A percentile compares a stretch with the other conserved stretches of the same genome.
Evolutionary conservation across 257 asterid genomes (phyloP).

Genomic region (Ehretia macrophylla): DNA sequence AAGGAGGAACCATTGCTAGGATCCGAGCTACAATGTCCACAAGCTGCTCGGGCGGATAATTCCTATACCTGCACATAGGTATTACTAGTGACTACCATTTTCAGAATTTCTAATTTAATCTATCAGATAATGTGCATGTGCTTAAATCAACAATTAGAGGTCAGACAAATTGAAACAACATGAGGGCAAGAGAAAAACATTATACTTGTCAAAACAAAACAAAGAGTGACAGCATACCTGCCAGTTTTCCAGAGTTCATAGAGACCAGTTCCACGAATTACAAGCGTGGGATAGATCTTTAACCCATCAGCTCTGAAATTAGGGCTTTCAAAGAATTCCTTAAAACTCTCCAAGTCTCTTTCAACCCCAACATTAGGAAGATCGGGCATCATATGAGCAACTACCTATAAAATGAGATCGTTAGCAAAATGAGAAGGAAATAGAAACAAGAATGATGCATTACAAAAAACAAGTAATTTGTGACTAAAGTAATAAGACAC

Average conservation of each 20-base stretch:
- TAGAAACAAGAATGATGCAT: neutral
- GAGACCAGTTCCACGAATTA: constrained; percentile 98
- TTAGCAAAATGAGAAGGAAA: constrained; percentile 2
- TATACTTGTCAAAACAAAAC: constrained; percentile 1
- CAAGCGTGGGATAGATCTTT: constrained; percentile 94
- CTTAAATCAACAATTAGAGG: neutral
- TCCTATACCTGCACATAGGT: constrained; percentile 58
- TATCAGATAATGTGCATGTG: no score
- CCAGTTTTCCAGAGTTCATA: constrained; percentile 99
- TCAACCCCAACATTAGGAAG: constrained; percentile 99
- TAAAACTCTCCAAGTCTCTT: constrained; percentile 95
- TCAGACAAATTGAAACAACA: no score
- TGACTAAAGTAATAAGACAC: neutral
- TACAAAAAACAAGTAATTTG: neutral
- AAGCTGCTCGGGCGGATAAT: constrained; percentile 98
- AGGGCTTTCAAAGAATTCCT: constrained; percentile 97
- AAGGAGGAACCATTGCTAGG: constrained; percentile 93
- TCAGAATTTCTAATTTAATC: neutral
- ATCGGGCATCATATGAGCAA: constrained; percentile 99
- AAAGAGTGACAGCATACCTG: constrained; percentile 37
- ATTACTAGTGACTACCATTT: constrained; percentile 9
- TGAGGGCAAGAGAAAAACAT: neutral
- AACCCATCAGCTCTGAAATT: constrained; percentile 92
- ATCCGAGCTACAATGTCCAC: constrained; percentile 97
- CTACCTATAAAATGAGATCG: constrained; percentile 51